Evolutionary conservation across 257 asterid genomes (phyloP), one percentile per base, ranked within the genome.

Genomic region (Solanum piurae): DNA sequence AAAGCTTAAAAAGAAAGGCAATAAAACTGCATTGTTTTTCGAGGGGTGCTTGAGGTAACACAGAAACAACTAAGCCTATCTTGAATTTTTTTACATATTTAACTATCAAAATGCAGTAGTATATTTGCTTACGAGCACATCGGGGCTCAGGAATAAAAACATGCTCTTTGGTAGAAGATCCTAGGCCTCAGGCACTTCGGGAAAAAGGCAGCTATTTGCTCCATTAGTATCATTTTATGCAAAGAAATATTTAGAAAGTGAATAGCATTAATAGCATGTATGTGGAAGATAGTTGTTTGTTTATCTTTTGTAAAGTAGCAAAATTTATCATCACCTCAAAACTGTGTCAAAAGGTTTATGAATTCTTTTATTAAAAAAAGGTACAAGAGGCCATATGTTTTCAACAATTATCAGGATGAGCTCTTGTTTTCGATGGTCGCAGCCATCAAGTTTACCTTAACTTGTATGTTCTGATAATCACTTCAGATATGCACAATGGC

Each of bases 1-100:
- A 9, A 85, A 89, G 88, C 92, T 97, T 5, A 68, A 91, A 80
- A 93, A 90, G 96, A 97, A 93, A 91, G 97, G 98, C 8, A 82
- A 74, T 83, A 90, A 90, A 85, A 87, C 94, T 42, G 98, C 99
- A 27, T 90, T 95, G 86, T 97, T 95, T 92, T 97, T 97, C 16
- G 98, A 97, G 92, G 98, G 99, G 76, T 97, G 99, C 89, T 91
- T 95, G 90, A 95, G 99, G 99, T 95, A 89, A 88, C 88, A 60
- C 40, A 33, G 36, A 64, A 64, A 37, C 79, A 60, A 79, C 86
- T 79, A 34, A 86, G 27, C n/a, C 44, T 82, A 82, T 29, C 86
- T 80, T 80, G 40, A 82, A 9, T 14, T 31, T 33, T 82, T 49
- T 82, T 29, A 49, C 29, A 66, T 77, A 25, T 68, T 69, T 34